phyloP scores from a whole-genome alignment of 768 basidiomycete genomes.

The Lactarius indigo region DNA sequence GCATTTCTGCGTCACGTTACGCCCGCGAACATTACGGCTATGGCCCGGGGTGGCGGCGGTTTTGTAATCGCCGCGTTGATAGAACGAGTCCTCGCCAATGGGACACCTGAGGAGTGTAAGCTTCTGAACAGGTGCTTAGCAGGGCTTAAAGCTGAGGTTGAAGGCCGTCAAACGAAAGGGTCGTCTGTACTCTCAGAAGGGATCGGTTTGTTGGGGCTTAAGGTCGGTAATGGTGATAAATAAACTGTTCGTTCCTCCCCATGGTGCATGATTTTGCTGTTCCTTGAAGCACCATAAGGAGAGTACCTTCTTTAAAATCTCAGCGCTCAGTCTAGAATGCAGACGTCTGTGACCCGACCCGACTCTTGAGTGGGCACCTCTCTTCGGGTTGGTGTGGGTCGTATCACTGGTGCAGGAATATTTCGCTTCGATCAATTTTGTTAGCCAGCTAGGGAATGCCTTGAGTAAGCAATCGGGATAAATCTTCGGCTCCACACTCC shows the following conservation, averaged over 20 bases:
- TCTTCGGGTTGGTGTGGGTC: background rate
- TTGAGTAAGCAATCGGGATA: background rate
- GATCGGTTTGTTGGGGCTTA: constrained; percentile 4
- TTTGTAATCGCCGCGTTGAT: constrained; percentile 76
- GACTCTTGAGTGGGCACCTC: background rate
- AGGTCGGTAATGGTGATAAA: background rate
- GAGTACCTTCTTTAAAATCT: too few relatives aligned
- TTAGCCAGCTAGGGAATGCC: too few relatives aligned
- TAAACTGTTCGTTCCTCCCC: background rate
- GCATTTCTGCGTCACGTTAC: constrained; percentile 55
- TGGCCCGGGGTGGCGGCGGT: constrained; percentile 61
- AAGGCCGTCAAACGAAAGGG: constrained; percentile 7
- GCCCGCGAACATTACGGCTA: constrained; percentile 45
- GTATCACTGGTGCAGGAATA: too few relatives aligned
- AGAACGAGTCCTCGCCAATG: constrained; percentile 42
- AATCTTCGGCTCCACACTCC: background rate
- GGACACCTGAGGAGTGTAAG: constrained; percentile 11
- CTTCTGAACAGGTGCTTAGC: constrained; percentile 6
- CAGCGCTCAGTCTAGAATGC: too few relatives aligned
- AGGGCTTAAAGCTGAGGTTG: constrained; percentile 5
- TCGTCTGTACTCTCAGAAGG: constrained; percentile 12
- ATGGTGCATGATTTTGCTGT: background rate
- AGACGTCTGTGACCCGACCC: background rate
- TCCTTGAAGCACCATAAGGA: background rate
- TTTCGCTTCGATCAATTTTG: too few relatives aligned